phyloP scores from a whole-genome alignment of 164 flowering plant species.

The Vitis amurensis region DNA sequence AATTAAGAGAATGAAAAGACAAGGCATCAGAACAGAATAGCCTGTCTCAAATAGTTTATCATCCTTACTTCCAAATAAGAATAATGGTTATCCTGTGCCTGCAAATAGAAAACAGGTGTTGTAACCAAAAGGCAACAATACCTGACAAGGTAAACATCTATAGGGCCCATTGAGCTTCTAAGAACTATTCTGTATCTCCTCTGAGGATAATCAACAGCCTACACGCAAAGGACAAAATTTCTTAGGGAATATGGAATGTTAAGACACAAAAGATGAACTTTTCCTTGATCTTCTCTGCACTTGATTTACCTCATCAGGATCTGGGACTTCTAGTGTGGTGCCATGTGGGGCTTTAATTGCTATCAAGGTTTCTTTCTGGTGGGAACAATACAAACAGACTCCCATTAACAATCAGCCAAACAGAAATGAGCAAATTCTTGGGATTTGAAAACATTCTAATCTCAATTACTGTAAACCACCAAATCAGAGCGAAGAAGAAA shows the following conservation, averaged over 20 bases:
- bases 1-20: conserved; percentile 1
- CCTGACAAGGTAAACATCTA: conserved; percentile 97
- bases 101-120: not conserved
- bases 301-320: conserved; percentile 79
- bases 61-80: not conserved
- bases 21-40: not conserved
- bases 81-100: too few species aligned
- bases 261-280: not conserved
- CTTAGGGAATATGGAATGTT: not conserved
- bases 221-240: not conserved
- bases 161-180: conserved; percentile 96
- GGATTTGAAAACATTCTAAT: not conserved
- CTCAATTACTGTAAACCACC: not conserved
- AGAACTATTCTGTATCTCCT: conserved; percentile 92
- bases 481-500: not conserved
- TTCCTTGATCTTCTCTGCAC: not conserved
- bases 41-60: not conserved
- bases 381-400: conserved; percentile 12
- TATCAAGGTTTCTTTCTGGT: conserved; percentile 76
- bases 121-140: conserved; percentile 21
- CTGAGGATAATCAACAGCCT: conserved; percentile 92
- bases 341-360: conserved; percentile 86
- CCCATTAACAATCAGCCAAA: not conserved
- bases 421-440: not conserved
- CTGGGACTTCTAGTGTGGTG: conserved; percentile 75